These are phyloP conservation scores for Ochromonas danica DNA, from an alignment of 108 stramenopile species.

Conservation along the genomic window DNA sequence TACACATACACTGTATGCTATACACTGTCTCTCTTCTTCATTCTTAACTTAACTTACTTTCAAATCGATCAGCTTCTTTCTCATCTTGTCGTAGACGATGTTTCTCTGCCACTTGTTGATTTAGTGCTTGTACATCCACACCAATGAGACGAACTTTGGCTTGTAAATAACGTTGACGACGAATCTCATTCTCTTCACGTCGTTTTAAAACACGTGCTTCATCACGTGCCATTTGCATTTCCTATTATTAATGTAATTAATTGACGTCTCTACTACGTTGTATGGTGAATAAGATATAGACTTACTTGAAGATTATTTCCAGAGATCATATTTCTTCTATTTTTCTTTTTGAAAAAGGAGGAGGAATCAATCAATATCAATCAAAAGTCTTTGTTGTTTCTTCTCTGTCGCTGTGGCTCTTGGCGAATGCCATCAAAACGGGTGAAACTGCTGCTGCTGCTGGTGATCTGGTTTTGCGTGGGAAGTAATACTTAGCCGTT, in stretches of 20 bases:
- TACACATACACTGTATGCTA: too few relatives aligned
- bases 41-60: slow-evolving; percentile 2
- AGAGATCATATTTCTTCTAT: slow-evolving; percentile 7
- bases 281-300: slow-evolving; percentile 10
- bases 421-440: slow-evolving; percentile 14
- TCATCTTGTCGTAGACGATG: neutral
- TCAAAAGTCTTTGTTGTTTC: slow-evolving; percentile 17
- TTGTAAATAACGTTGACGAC: neutral
- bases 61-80: neutral
- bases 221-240: neutral
- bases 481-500: slow-evolving; percentile 5
- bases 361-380: slow-evolving; percentile 17
- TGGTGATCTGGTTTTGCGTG: neutral
- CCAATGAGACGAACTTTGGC: neutral
- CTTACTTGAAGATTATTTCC: slow-evolving; percentile 4
- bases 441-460: slow-evolving; percentile 9
- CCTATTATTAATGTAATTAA: slow-evolving; percentile 11
- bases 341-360: slow-evolving; percentile 12
- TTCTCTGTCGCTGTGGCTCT: slow-evolving; percentile 9
- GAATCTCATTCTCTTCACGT: neutral
- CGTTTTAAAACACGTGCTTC: neutral
- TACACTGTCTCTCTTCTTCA: too few relatives aligned
- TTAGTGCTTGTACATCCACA: neutral
- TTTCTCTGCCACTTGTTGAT: slow-evolving; percentile 10
- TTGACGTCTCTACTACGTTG: slow-evolving; percentile 13